These are phyloP conservation scores for Diaporthe batatas DNA, from an alignment of 2,329 filamentous ascomycete genomes.

Conservation along the genomic window DNA sequence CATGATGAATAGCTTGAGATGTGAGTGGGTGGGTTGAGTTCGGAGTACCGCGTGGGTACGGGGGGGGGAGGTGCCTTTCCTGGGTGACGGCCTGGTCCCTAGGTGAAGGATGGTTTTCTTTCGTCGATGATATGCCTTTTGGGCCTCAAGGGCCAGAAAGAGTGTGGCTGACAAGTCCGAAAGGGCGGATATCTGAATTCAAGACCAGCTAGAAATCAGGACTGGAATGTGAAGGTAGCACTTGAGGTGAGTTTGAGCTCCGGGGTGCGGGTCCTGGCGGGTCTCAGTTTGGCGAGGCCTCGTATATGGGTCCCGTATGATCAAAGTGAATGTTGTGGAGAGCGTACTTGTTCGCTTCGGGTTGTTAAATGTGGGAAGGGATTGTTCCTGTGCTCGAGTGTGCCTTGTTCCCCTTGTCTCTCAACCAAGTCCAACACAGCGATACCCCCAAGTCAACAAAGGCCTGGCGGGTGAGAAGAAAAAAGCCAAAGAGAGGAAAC, in stretches of 20 bases:
- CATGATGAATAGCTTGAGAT: slow-evolving; percentile 37
- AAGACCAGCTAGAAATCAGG: slow-evolving; percentile 40
- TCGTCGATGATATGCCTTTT: neutral
- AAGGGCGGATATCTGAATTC: slow-evolving; percentile 39
- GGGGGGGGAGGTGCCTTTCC: neutral
- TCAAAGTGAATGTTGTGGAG: slow-evolving; percentile 34
- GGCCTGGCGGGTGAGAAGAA: neutral
- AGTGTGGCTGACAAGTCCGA: slow-evolving; percentile 20
- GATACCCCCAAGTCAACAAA: neutral
- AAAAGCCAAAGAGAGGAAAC: neutral
- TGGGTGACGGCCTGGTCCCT: slow-evolving; percentile 26
- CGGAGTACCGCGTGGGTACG: slow-evolving; percentile 4
- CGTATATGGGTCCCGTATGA: slow-evolving; percentile 2
- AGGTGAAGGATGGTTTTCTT: slow-evolving; percentile 6
- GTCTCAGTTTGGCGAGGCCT: slow-evolving; percentile 7
- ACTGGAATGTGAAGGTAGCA: slow-evolving; percentile 28
- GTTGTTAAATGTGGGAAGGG: slow-evolving; percentile 2
- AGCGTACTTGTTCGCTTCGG: neutral
- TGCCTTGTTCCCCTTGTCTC: slow-evolving; percentile 11
- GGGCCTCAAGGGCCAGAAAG: slow-evolving; percentile 25
- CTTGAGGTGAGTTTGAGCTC: slow-evolving; percentile 11
- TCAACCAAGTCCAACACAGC: slow-evolving; percentile 6
- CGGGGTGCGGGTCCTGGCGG: slow-evolving; percentile 23
- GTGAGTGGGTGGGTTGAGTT: neutral
- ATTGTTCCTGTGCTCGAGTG: slow-evolving; percentile 29